Base-by-base conservation (phyloP, 2,329 filamentous ascomycete species). In the Alternaria triticimaculans region DNA sequence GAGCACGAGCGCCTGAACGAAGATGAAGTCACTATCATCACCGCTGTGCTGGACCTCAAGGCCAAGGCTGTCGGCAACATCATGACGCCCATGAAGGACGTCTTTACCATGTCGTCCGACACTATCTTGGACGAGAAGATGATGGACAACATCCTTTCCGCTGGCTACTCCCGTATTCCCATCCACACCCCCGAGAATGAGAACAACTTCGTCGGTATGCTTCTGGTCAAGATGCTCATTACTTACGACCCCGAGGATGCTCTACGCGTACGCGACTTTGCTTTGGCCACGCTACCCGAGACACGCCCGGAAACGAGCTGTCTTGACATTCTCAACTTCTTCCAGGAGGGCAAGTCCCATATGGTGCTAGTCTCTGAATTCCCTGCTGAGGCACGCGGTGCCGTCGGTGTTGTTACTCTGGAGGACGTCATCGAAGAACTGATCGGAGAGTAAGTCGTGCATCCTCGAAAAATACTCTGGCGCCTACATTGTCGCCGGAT, bases 391-490 rank as follows among this genome's bases (percentile, higher is more conserved):
- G 90, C 97, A 74, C 90, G 92, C 73, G 96, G 96, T 49, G 94
- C 94, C 6, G 84, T 97, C 12, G 96, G 96, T 60, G 96, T 99
- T 4, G 93, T 99, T 15, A 99, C 96, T 0, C 84, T 99, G 3
- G 96, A 99, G 79, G 96, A 99, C 80, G 96, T 99, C 5, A 99
- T 99, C 76, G 96, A 99, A 80, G 96, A 99, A 80, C 84, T 99
- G 26, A 99, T 99, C 80, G 96, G 96, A 84, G 96, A 99, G 91
- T 95, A 84, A 80, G 92, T 89, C 12, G 26, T 33, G n/a, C 5
- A 14, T 37, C 41, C n/a, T 49, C 57, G 15, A 11, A 6, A 9
- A 23, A 43, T n/a, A 41, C 15, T 10, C 15, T 41, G 33, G 33
- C 33, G 33, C 5, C 37, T 41, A 41, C 37, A 3, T 41, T 41